Conservation (phyloP, 805 yeast genomes). For the Cyberlindnera saturnus region DNA sequence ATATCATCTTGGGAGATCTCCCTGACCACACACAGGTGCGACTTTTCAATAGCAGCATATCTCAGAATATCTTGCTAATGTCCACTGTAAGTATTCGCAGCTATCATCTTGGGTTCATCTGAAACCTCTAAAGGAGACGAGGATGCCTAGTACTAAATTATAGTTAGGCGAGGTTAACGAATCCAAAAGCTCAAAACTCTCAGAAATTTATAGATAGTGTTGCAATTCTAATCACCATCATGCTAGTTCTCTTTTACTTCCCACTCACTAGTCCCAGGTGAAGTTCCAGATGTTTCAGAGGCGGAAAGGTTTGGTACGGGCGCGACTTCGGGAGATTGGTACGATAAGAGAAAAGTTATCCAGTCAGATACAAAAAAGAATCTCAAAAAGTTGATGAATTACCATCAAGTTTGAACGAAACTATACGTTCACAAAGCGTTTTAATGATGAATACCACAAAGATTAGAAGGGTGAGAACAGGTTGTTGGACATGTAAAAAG, state of each 20-base stretch:
- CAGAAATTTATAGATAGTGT: not conserved
- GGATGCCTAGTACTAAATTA: too few relatives aligned
- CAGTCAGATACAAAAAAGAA: not conserved
- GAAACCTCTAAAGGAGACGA: too few relatives aligned
- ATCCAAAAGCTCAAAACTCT: too few relatives aligned
- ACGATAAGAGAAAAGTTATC: not conserved
- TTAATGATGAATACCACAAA: not conserved
- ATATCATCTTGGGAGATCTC: not conserved
- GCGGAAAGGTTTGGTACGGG: too few relatives aligned
- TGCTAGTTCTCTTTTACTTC: not conserved
- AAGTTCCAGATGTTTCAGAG: too few relatives aligned
- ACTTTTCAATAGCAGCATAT: too few relatives aligned
- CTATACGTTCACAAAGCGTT: not conserved
- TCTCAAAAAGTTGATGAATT: not conserved
- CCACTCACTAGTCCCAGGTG: not conserved
- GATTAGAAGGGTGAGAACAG: constrained; percentile 37
- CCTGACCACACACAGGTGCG: too few relatives aligned
- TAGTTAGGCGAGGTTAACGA: too few relatives aligned
- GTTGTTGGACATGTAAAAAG: constrained; percentile 53
- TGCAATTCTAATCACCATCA: not conserved
- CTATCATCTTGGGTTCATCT: too few relatives aligned
- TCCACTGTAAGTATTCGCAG: too few relatives aligned
- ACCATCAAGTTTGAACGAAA: not conserved
- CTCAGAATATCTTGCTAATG: too few relatives aligned
- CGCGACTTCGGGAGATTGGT: not conserved